phyloP scores from a whole-genome alignment of 2,329 filamentous ascomycete genomes.

The Alternaria infectoria region DNA sequence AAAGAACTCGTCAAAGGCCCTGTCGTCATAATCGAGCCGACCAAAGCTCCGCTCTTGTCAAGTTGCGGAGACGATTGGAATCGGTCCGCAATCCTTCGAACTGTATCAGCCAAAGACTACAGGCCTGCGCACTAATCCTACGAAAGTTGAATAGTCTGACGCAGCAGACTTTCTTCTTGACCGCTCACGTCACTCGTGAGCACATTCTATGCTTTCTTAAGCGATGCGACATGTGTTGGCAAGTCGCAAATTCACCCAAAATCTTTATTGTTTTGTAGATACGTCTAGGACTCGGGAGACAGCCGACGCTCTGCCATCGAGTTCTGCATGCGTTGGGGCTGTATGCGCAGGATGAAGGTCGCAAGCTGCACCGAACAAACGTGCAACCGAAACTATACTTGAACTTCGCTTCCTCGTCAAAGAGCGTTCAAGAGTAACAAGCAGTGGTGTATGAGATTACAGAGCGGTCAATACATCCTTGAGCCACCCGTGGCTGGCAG shows the following conservation, averaged over 20 bases:
- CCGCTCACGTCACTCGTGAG: not conserved
- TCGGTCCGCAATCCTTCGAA: not conserved
- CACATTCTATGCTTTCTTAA: not conserved
- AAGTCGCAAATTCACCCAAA: not conserved
- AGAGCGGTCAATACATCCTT: constrained; percentile 6
- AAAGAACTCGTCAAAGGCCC: not conserved
- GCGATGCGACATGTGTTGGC: not conserved
- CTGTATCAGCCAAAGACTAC: not conserved
- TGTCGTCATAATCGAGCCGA: not conserved
- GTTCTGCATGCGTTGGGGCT: not conserved
- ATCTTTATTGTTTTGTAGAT: not conserved
- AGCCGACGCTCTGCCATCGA: not conserved
- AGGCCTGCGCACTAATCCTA: not conserved
- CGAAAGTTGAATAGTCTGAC: not conserved
- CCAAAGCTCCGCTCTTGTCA: not conserved
- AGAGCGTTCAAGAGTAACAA: not conserved
- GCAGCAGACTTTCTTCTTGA: not conserved
- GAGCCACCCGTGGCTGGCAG: constrained; percentile 1
- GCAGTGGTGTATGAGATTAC: not conserved
- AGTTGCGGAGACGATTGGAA: not conserved
- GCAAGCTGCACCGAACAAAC: not conserved
- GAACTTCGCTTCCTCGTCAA: not conserved
- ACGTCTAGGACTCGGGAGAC: not conserved
- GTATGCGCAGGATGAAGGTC: not conserved
- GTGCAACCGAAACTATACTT: not conserved